Base-by-base conservation (phyloP, 2,329 filamentous ascomycete genomes). In the Cladosporium velox region DNA sequence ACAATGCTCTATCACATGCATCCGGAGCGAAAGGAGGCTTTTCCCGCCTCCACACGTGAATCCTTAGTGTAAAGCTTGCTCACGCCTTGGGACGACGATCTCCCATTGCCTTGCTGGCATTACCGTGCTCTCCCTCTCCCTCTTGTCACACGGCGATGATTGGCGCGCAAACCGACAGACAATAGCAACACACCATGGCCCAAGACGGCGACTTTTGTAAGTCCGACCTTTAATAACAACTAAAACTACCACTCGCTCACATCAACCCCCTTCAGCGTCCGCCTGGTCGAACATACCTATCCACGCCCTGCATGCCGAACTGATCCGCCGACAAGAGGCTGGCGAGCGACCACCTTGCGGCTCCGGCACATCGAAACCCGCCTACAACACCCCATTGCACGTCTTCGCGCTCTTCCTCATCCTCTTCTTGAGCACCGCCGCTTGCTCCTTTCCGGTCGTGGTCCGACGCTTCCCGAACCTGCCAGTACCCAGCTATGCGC, bases 401-500 rank as follows among this genome's bases (percentile, higher is more conserved):
- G 84, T 88, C 65, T 80, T 83, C 70, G 86, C 86, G n/a, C 76
- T 88, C 67, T 74, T 87, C 63, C 77, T 87, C 59, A 86, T 88
- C 67, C 79, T 88, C 63, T 73, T 77, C 11, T 76, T 87, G 72
- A 87, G 84, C 68, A 86, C 84, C 59, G 75, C 82, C 67, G 86
- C 86, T 72, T 88, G 86, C 74, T 85, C 85, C 54, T 88, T 88
- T 70, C 87, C 87, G 0, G 81, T 89, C 62, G 79, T 88, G 28
- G 85, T 85, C 26, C 82, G 84, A 65, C 83, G 84, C 38, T 87
- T 88, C 68, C 87, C 87, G 2, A 79, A 80, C n/a, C 78, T 89
- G 51, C 85, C 84, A 14, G 84, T 88, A 35, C 86, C 87, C 14
- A 83, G 84, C 55, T 82, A 83, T 51, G 83, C 86, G 70, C 82